Base-by-base conservation (phyloP, 139 green algal species). In the Chlamydomonas incerta region DNA sequence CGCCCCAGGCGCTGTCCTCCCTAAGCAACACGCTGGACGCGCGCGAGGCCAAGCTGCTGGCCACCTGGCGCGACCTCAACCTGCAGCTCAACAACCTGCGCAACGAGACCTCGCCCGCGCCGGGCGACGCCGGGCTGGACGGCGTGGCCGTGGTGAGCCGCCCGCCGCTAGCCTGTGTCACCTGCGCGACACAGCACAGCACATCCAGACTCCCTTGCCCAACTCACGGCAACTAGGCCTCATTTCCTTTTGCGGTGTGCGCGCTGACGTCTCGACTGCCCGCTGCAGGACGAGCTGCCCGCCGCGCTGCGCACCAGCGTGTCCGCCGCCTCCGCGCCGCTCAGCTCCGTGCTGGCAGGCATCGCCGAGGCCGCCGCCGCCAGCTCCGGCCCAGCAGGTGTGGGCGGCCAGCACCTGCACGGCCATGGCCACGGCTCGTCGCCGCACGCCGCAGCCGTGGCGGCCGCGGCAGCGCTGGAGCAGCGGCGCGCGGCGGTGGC, bases 21-120 rank as follows among this genome's bases (percentile, higher is more conserved):
- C 47, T 85, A 0, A 23, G 50, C 14, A 50, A 66, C 31, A 28
- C 80, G 18, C 80, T 86, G 80, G 80, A 86, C 55, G 20, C 15
- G 34, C 80, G 80, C 34, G 80, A 86, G 52, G 50, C 80, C 68
- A 86, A 86, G 80, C 80, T 86, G 68, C 50, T 86, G 69, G 67
- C 33, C 66, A 80, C 52, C n/a, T 86, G 80, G 80, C 80, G 80
- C 35, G 55, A 70, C 68, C 80, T 86, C 52, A 86, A 79, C 29
- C 21, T 18, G 34, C 80, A 86, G 80, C 80, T 86, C 52, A 79
- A 80, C 50, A n/a, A 50, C 6, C 68, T 86, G 34, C 52, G 80
- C 4, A 55, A 67, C 55, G 80, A 86, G 50, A 50, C 41, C 41
- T 50, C 41, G 41, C 41, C 41, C 41, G 41, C 41, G 41, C 41